phyloP scores from a whole-genome alignment of 2,329 filamentous ascomycete species.

The Fusarium sp. region DNA sequence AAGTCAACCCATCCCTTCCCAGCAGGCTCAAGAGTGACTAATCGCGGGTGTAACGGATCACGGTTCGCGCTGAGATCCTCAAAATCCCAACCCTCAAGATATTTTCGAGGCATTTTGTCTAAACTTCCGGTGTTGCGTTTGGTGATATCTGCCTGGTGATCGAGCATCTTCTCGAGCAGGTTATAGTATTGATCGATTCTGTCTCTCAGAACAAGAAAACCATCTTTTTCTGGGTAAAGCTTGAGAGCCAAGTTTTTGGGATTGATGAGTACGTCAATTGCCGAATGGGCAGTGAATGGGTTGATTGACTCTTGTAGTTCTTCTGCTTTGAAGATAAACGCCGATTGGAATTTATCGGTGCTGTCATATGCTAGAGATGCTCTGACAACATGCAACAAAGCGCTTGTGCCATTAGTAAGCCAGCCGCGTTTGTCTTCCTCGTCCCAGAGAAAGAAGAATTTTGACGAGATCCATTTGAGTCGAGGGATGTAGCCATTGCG shows the following conservation, averaged over 20 bases:
- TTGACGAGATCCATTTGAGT: background rate
- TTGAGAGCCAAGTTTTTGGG: background rate
- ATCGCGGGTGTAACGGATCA: fast-evolving
- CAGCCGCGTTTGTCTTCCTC: background rate
- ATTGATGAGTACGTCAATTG: background rate
- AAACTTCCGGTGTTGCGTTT: fast-evolving
- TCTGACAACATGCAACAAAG: background rate
- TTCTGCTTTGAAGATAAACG: background rate
- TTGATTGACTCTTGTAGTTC: fast-evolving
- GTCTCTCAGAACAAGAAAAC: background rate
- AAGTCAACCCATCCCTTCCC: background rate
- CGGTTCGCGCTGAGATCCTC: background rate
- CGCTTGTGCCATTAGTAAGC: background rate
- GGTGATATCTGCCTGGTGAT: background rate
- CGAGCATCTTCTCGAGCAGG: background rate
- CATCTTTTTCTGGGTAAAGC: background rate
- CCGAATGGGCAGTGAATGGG: fast-evolving
- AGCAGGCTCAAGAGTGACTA: fast-evolving
- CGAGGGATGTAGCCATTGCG: background rate
- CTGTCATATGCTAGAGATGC: background rate
- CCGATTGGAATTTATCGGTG: background rate
- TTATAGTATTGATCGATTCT: background rate
- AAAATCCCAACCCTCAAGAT: background rate
- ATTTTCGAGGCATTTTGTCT: fast-evolving
- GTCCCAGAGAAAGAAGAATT: background rate